These are phyloP conservation scores for Cyberlindnera galapagoensis DNA, from an alignment of 805 yeast species.

Conservation along the genomic window DNA sequence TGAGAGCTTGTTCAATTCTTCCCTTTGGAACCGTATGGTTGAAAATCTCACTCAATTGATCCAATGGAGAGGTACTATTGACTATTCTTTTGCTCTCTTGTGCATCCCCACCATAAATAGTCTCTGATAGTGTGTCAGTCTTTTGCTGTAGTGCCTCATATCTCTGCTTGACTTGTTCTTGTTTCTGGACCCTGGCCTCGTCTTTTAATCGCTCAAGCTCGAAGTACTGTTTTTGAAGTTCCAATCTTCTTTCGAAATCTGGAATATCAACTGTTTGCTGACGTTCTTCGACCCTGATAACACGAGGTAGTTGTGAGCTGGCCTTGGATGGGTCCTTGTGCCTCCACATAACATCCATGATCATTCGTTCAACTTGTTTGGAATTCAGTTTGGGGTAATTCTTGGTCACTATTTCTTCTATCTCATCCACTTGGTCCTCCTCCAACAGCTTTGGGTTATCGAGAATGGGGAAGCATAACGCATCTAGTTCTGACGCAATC, in stretches of 20 bases:
- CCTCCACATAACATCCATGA: slow-evolving; percentile 35
- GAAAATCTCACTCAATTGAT: slow-evolving; percentile 28
- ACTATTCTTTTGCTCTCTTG: slow-evolving; percentile 1
- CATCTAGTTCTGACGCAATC: slow-evolving; percentile 14
- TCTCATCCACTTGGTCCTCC: slow-evolving; percentile 33
- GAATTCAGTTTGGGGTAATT: slow-evolving; percentile 13
- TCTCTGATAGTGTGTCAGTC: slow-evolving; percentile 15
- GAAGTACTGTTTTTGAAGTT: slow-evolving; percentile 19
- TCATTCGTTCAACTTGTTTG: slow-evolving; percentile 28
- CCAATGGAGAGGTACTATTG: slow-evolving; percentile 28
- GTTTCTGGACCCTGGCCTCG: background rate
- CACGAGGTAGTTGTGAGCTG: slow-evolving; percentile 9
- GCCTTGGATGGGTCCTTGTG: slow-evolving; percentile 29
- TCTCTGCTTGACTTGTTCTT: slow-evolving; percentile 2
- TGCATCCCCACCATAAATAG: slow-evolving; percentile 14
- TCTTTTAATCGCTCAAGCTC: slow-evolving; percentile 8
- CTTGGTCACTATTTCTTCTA: slow-evolving; percentile 28
- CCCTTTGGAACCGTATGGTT: slow-evolving; percentile 26
- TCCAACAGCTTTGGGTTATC: slow-evolving; percentile 27
- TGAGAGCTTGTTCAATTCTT: slow-evolving; percentile 31
- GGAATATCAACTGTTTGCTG: slow-evolving; percentile 19
- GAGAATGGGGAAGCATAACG: slow-evolving; percentile 27
- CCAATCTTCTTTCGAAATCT: slow-evolving; percentile 22
- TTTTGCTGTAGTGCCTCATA: slow-evolving; percentile 16
- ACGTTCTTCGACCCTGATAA: slow-evolving; percentile 18